These are phyloP conservation scores for Tylopilus rubrobrunneus DNA, from an alignment of 768 basidiomycete genomes.

Conservation along the genomic window DNA sequence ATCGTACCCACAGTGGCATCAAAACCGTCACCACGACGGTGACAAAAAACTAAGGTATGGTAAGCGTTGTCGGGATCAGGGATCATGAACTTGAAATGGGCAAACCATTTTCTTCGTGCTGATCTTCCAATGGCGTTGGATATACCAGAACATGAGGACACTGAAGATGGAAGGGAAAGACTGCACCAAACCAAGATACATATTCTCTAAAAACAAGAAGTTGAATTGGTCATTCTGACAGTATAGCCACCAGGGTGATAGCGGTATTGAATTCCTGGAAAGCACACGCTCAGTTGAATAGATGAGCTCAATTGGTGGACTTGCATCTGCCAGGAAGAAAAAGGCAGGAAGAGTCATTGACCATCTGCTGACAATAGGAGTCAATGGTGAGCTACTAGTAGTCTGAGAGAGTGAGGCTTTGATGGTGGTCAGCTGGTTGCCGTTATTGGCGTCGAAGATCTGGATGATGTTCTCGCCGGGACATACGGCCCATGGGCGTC, in stretches of 20 bases:
- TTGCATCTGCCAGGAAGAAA: constrained; percentile 75
- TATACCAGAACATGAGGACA: constrained; percentile 79
- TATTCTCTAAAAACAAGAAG: constrained; percentile 80
- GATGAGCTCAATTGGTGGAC: constrained; percentile 17
- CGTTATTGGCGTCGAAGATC: no score
- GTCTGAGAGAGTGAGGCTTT: no score
- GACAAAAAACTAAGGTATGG: constrained; percentile 53
- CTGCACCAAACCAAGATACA: constrained; percentile 73
- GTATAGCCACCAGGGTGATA: constrained; percentile 65
- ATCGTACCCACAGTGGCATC: constrained; percentile 84
- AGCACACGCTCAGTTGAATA: background rate
- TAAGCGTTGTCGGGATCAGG: background rate
- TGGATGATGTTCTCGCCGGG: no score
- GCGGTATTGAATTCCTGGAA: constrained; percentile 78
- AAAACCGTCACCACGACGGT: constrained; percentile 74
- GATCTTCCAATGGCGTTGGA: constrained; percentile 76
- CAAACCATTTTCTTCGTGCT: constrained; percentile 75
- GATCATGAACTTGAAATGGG: no score
- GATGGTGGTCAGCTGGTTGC: no score
- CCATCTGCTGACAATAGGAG: no score
- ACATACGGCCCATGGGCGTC: no score
- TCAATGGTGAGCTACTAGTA: no score
- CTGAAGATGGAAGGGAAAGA: constrained; percentile 71
- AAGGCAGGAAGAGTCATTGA: constrained; percentile 64
- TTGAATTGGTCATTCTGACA: constrained; percentile 78